These are phyloP conservation scores for Colletotrichum tropicale DNA, from an alignment of 2,329 filamentous ascomycete genomes.

Conservation along the genomic window DNA sequence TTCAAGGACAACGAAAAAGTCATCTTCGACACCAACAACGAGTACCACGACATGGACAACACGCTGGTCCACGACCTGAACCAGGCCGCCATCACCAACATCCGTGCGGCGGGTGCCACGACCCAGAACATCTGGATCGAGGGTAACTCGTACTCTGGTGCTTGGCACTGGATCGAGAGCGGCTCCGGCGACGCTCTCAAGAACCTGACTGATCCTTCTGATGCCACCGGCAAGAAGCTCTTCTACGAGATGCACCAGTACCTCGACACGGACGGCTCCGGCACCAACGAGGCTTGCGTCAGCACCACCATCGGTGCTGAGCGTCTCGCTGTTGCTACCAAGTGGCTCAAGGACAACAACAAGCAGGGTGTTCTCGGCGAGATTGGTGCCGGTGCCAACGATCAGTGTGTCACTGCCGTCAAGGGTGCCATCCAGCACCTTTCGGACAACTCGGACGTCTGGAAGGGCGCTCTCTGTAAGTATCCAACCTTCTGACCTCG, in stretches of 20 bases:
- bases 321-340: conserved; percentile 47
- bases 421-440: conserved; percentile 52
- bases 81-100: conserved; percentile 62
- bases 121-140: conserved; percentile 53
- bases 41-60: conserved; percentile 64
- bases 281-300: conserved; percentile 46
- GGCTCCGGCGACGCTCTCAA: conserved; percentile 38
- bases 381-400: conserved; percentile 52
- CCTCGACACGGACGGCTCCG: conserved; percentile 52
- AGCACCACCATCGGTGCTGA: conserved; percentile 46
- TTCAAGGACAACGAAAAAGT: conserved; percentile 55
- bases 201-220: conserved; percentile 44
- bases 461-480: conserved; percentile 40
- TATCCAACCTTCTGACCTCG: not conserved
- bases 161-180: conserved; percentile 39
- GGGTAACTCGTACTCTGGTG: conserved; percentile 52
- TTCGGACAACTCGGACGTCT: conserved; percentile 54
- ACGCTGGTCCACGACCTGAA: conserved; percentile 57
- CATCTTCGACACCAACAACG: conserved; percentile 66
- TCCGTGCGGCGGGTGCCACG: conserved; percentile 59
- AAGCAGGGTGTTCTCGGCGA: conserved; percentile 56
- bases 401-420: conserved; percentile 50
- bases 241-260: conserved; percentile 60
- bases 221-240: conserved; percentile 44
- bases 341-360: conserved; percentile 53